These are phyloP conservation scores for Aureoboletus auriporus DNA, from an alignment of 768 basidiomycete genomes.

Conservation along the genomic window DNA sequence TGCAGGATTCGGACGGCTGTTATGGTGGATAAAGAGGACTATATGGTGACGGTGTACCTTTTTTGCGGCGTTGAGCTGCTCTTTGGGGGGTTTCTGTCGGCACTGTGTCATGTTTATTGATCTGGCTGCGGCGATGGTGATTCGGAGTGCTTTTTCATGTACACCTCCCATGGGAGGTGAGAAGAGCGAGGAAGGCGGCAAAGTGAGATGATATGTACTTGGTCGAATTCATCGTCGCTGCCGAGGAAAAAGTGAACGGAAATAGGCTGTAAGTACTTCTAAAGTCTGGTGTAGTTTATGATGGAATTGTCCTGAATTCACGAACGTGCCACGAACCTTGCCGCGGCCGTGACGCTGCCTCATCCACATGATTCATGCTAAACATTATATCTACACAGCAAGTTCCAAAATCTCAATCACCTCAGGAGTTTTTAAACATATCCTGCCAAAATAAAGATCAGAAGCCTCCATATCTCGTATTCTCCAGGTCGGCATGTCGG, in stretches of 20 bases:
- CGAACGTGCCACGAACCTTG: too few relatives aligned
- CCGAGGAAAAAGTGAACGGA: constrained; percentile 97
- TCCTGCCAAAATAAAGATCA: too few relatives aligned
- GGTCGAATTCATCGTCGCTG: constrained; percentile 69
- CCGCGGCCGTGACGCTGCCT: too few relatives aligned
- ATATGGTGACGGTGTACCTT: constrained; percentile 43
- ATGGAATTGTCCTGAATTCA: too few relatives aligned
- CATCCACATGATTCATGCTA: too few relatives aligned
- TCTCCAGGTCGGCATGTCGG: too few relatives aligned
- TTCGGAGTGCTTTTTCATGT: constrained; percentile 55
- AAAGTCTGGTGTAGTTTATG: too few relatives aligned
- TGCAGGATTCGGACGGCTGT: constrained; percentile 22
- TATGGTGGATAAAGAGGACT: neutral
- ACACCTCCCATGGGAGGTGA: constrained; percentile 42
- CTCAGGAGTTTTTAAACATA: too few relatives aligned
- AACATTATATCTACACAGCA: too few relatives aligned
- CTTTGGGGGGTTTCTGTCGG: constrained; percentile 68
- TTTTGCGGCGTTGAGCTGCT: constrained; percentile 65
- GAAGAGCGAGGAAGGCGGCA: neutral
- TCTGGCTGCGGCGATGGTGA: constrained; percentile 70
- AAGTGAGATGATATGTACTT: constrained; percentile 3
- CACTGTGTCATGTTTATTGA: constrained; percentile 91
- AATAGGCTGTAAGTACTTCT: too few relatives aligned
- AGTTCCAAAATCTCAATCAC: too few relatives aligned
- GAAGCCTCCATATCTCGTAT: too few relatives aligned